Evolutionary conservation across 2,329 filamentous ascomycete genomes (phyloP), one percentile per base, ranked within the genome.

Genomic region (Aspergillus caelatus): DNA sequence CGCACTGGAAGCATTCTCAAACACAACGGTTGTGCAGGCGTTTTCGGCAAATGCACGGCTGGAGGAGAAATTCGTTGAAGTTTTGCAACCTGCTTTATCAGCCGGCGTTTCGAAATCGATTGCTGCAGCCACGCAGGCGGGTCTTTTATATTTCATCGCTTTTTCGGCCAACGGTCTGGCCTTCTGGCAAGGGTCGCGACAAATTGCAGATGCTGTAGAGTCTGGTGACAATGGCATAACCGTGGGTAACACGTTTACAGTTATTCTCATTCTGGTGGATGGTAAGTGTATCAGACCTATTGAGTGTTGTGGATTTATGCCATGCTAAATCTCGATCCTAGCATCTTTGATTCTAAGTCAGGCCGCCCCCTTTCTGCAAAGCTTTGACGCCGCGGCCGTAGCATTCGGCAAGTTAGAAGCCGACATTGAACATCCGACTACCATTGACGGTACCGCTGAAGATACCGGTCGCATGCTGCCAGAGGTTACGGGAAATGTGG

Each of bases 101-200:
- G 80, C 84, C 26, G 87, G 84, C 2, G 81, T 87, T 62, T 85
- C 85, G 65, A 91, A 90, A 71, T 83, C 86, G 0, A 75, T 83
- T 1, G 81, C 83, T 0, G 81, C 84, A 30, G 89, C 85, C 4
- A 74, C 85, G 0, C 87, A 90, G 70, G 82, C 86, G 7, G 88
- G 88, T 10, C 73, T 85, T 19, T 77, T 91, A 7, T 91, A 89
- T 72, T 91, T 91, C 66, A 85, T 91, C 66, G 86, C 88, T 4
- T 91, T 89, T 66, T 84, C 86, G 1, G 87, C 87, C 7, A 91
- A 90, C 71, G 87, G 86, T 1, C 79, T 91, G 12, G 87, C 88
- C 0, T 91, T 89, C 71, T 91, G 88, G 87, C 84, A 90, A 72
- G 89, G 88, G 54, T 88, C 86, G 65, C 81, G 79, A 43, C 83